phyloP scores from a whole-genome alignment of 495 filamentous ascomycete species.

The Penicillium herquei region DNA sequence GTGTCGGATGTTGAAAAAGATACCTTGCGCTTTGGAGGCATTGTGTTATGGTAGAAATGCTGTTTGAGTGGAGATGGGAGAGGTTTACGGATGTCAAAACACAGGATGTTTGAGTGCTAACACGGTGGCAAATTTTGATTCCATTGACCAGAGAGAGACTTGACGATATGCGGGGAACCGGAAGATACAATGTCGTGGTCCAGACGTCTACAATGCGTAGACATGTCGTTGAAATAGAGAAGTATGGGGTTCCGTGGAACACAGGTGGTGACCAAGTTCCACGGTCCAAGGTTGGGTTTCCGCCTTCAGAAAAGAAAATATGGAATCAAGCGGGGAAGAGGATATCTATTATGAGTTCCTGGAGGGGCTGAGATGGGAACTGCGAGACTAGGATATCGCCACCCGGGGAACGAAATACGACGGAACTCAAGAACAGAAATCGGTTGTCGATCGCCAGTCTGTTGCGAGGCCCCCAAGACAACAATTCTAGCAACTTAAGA shows the following conservation, averaged over 20 bases:
- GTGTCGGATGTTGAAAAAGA: neutral
- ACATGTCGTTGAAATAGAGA: constrained; percentile 1
- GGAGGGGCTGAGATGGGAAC: too few relatives aligned
- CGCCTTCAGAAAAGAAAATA: neutral
- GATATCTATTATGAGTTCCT: too few relatives aligned
- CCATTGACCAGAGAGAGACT: neutral
- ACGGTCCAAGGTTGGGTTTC: neutral
- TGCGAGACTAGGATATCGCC: too few relatives aligned
- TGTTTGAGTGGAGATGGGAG: neutral
- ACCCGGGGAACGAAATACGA: too few relatives aligned
- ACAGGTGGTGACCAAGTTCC: neutral
- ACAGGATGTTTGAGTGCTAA: too few relatives aligned
- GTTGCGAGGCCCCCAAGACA: too few relatives aligned
- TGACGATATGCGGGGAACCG: neutral
- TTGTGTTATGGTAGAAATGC: neutral
- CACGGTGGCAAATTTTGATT: too few relatives aligned
- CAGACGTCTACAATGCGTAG: neutral
- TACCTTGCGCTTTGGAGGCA: neutral
- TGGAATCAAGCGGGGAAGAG: neutral
- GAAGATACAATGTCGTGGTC: neutral
- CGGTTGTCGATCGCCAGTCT: too few relatives aligned
- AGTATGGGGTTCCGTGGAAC: neutral
- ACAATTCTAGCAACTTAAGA: too few relatives aligned
- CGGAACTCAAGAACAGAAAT: too few relatives aligned
- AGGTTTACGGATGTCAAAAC: neutral